Conservation (phyloP, 1,139 yeast species). For the Suhomyces kunorum region DNA sequence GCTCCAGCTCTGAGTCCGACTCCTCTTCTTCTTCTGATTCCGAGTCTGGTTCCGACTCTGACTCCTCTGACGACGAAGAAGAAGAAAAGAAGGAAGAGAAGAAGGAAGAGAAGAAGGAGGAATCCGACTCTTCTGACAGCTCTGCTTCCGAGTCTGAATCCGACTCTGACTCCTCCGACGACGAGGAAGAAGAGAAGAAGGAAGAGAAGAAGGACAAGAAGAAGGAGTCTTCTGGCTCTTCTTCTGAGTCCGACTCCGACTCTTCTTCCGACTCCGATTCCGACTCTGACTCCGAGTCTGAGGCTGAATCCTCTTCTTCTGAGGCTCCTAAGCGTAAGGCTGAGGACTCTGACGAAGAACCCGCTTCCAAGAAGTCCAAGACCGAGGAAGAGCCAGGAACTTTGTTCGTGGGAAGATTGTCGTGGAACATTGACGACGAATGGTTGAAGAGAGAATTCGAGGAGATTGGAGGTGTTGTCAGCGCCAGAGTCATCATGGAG, state of each 20-base stretch:
- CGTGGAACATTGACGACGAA: constrained; percentile 96
- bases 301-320: constrained; percentile 24
- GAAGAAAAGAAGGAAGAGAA: no score
- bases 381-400: constrained; percentile 68
- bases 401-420: constrained; percentile 92
- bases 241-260: constrained; percentile 9
- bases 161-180: constrained; percentile 18
- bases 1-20: constrained; percentile 14
- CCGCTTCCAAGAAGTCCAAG: constrained; percentile 39
- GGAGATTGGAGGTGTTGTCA: constrained; percentile 72
- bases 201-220: constrained; percentile 19
- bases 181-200: constrained; percentile 22
- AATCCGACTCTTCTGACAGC: constrained; percentile 19
- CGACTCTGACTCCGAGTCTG: constrained; percentile 31
- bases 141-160: constrained; percentile 21
- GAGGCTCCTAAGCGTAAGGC: constrained; percentile 37
- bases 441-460: constrained; percentile 90
- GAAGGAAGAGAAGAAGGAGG: constrained; percentile 20
- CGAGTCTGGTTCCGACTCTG: constrained; percentile 32
- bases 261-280: constrained; percentile 21
- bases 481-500: constrained; percentile 94
- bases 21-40: constrained; percentile 24
- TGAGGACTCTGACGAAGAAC: constrained; percentile 38
- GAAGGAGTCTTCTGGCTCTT: constrained; percentile 20
- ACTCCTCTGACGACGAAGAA: constrained; percentile 19